Evolutionary conservation across 2,329 filamentous ascomycete genomes (phyloP).

Genomic region (Neodidymelliopsis sp.): DNA sequence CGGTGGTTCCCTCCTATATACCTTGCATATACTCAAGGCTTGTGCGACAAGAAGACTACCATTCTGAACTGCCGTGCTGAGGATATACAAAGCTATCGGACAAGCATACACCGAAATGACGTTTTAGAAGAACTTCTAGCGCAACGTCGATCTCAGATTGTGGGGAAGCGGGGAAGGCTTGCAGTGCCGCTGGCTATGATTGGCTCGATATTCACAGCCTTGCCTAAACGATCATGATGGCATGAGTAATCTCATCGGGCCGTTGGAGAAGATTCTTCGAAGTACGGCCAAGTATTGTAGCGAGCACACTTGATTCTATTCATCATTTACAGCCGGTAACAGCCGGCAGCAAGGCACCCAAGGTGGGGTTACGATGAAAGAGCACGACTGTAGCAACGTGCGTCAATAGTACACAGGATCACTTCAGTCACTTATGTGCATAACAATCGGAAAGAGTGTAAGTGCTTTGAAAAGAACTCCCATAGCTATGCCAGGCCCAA

Average conservation of each 20-base stretch:
- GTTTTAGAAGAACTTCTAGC: background rate
- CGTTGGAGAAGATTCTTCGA: background rate
- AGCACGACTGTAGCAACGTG: too few relatives aligned
- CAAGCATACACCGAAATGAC: conserved; percentile 16
- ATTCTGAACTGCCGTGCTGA: conserved; percentile 3
- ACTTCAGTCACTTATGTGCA: too few relatives aligned
- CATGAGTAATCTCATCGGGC: background rate
- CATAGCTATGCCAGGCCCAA: background rate
- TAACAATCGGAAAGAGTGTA: too few relatives aligned
- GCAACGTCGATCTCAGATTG: conserved; percentile 4
- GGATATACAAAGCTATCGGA: conserved; percentile 1
- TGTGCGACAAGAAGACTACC: background rate
- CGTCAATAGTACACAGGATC: too few relatives aligned
- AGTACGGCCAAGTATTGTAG: conserved; percentile 1
- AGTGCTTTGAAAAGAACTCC: background rate
- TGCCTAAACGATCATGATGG: background rate
- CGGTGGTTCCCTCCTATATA: background rate
- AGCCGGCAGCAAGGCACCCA: too few relatives aligned
- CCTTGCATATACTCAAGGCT: background rate
- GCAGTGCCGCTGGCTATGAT: background rate
- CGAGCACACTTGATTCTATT: background rate
- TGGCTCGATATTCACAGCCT: background rate
- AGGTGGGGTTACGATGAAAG: too few relatives aligned
- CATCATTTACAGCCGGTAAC: too few relatives aligned
- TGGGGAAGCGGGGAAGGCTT: conserved; percentile 14